Evolutionary conservation across 2,329 filamentous ascomycete species (phyloP).

Genomic region (Colletotrichum gigasporum): DNA sequence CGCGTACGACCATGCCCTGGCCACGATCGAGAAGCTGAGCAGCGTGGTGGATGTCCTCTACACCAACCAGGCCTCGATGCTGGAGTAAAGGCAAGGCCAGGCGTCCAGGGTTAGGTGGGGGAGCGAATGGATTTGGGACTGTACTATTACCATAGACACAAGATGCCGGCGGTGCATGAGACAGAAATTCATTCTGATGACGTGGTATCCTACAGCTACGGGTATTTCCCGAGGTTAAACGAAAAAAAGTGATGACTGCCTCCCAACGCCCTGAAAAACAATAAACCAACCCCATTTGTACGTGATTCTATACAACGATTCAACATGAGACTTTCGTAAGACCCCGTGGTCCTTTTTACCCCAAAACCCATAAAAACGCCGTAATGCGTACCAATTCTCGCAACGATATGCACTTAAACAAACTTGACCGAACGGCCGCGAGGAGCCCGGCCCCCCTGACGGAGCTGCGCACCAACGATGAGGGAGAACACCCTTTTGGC

Average conservation of each 20-base stretch:
- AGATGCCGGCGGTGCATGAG: constrained; percentile 30
- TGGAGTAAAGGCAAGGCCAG: constrained; percentile 72
- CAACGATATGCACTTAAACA: not conserved
- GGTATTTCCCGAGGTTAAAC: constrained; percentile 11
- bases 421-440: constrained; percentile 20
- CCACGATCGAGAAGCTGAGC: constrained; percentile 96
- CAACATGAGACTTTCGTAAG: constrained; percentile 13
- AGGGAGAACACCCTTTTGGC: constrained; percentile 64
- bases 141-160: constrained; percentile 37
- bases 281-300: constrained; percentile 11
- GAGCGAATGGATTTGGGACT: constrained; percentile 32
- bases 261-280: constrained; percentile 3
- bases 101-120: constrained; percentile 19
- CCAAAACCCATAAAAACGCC: constrained; percentile 31
- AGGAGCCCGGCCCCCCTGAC: constrained; percentile 33
- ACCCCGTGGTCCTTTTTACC: constrained; percentile 33
- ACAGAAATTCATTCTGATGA: constrained; percentile 32
- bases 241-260: not conserved
- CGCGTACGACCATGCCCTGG: constrained; percentile 91
- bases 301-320: not conserved
- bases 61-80: constrained; percentile 93
- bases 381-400: not conserved
- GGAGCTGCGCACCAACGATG: constrained; percentile 59
- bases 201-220: constrained; percentile 30
- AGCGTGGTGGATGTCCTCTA: constrained; percentile 98